Evolutionary conservation across 1,139 yeast species (phyloP).

Genomic region (Kodamaea ohmeri): DNA sequence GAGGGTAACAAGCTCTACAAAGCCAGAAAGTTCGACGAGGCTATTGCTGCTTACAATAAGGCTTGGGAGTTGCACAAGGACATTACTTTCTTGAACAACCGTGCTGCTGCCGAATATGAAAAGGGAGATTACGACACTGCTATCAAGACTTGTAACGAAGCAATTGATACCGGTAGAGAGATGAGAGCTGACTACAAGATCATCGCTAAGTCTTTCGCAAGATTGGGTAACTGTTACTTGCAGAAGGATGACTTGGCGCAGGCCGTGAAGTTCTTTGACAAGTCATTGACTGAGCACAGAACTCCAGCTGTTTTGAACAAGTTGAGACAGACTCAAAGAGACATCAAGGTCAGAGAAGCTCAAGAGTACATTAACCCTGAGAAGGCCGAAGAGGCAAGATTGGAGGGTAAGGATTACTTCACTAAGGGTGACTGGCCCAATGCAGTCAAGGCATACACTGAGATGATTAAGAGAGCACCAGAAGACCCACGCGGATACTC

Average conservation of each 20-base stretch:
- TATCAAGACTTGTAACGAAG: conserved; percentile 73
- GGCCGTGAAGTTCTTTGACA: conserved; percentile 81
- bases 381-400: conserved; percentile 93
- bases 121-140: conserved; percentile 89
- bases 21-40: conserved; percentile 86
- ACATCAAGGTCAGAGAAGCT: conserved; percentile 73
- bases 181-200: conserved; percentile 87
- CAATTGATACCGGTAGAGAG: conserved; percentile 88
- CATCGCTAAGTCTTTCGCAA: conserved; percentile 89
- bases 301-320: conserved; percentile 90
- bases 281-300: conserved; percentile 94
- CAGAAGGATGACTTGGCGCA: conserved; percentile 69
- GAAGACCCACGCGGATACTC: conserved; percentile 96
- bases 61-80: conserved; percentile 86
- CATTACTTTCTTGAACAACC: conserved; percentile 90
- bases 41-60: conserved; percentile 77
- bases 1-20: conserved; percentile 88
- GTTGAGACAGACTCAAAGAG: conserved; percentile 84
- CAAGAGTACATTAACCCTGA: conserved; percentile 81
- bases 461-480: conserved; percentile 95
- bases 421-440: conserved; percentile 94
- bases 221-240: conserved; percentile 80
- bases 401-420: conserved; percentile 86
- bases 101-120: conserved; percentile 97
- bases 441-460: conserved; percentile 92